These are phyloP conservation scores for Scolecobasidium constrictum DNA, from an alignment of 2,329 filamentous ascomycete species.

Conservation along the genomic window DNA sequence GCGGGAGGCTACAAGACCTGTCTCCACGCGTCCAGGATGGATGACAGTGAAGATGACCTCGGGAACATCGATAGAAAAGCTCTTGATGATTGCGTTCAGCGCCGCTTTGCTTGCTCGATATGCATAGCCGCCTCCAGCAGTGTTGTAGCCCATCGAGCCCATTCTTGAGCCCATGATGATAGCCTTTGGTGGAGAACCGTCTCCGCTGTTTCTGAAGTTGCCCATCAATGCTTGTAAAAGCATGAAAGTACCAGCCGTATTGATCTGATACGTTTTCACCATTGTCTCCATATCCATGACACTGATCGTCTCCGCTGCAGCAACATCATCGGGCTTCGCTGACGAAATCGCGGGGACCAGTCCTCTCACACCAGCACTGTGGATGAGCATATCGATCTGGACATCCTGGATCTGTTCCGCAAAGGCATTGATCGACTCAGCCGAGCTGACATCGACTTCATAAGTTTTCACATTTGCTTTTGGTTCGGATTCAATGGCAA, in stretches of 20 bases:
- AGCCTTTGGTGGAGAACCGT: conserved; percentile 18
- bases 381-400: conserved; percentile 29
- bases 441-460: conserved; percentile 18
- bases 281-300: conserved; percentile 31
- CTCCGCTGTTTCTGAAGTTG: conserved; percentile 15
- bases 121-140: conserved; percentile 31
- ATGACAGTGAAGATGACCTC: conserved; percentile 30
- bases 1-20: conserved; percentile 29
- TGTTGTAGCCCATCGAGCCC: conserved; percentile 31
- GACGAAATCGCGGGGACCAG: conserved; percentile 23
- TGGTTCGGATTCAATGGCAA: conserved; percentile 10
- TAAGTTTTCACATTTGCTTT: conserved; percentile 6
- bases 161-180: conserved; percentile 34
- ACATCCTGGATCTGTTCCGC: conserved; percentile 11
- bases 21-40: conserved; percentile 37
- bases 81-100: conserved; percentile 34
- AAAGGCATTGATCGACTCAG: conserved; percentile 16
- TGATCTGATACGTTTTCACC: conserved; percentile 28
- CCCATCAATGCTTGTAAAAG: conserved; percentile 27
- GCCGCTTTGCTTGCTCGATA: conserved; percentile 38
- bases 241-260: conserved; percentile 32
- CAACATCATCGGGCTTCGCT: conserved; percentile 21
- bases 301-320: conserved; percentile 28
- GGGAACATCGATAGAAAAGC: conserved; percentile 32
- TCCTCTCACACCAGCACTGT: conserved; percentile 34